phyloP scores from a whole-genome alignment of 139 green algal genomes.

The Chlorella sp. region DNA sequence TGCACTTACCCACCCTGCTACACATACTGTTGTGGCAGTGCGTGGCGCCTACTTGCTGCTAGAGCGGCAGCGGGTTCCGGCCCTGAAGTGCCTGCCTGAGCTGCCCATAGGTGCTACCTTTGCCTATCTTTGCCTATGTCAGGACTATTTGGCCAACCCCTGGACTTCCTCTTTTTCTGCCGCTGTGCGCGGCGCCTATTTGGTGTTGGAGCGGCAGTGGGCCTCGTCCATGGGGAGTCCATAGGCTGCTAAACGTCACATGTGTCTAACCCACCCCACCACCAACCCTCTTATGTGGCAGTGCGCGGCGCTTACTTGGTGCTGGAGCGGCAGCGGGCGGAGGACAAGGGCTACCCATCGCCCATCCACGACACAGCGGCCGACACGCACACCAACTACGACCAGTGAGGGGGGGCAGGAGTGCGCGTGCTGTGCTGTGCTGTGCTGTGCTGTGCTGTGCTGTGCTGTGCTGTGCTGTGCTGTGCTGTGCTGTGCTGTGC shows the following conservation, averaged over 20 bases:
- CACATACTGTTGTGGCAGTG: background rate
- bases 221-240: too few relatives aligned
- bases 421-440: background rate
- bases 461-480: background rate
- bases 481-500: background rate
- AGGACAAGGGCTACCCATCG: slow-evolving; percentile 57
- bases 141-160: too few relatives aligned
- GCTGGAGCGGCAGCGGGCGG: slow-evolving; percentile 74
- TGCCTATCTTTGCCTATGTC: too few relatives aligned
- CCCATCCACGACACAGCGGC: slow-evolving; percentile 79
- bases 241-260: too few relatives aligned
- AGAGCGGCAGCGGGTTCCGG: too few relatives aligned
- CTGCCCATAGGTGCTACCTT: too few relatives aligned
- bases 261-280: background rate
- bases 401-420: slow-evolving; percentile 42
- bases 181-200: too few relatives aligned
- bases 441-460: background rate
- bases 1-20: background rate
- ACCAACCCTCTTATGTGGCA: background rate
- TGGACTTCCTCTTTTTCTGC: too few relatives aligned
- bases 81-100: too few relatives aligned
- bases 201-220: too few relatives aligned
- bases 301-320: slow-evolving; percentile 84
- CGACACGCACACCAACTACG: slow-evolving; percentile 81
- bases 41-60: background rate